These are phyloP conservation scores for Cyanidium caldarium DNA, from an alignment of 23 red algal genomes.

Conservation along the genomic window DNA sequence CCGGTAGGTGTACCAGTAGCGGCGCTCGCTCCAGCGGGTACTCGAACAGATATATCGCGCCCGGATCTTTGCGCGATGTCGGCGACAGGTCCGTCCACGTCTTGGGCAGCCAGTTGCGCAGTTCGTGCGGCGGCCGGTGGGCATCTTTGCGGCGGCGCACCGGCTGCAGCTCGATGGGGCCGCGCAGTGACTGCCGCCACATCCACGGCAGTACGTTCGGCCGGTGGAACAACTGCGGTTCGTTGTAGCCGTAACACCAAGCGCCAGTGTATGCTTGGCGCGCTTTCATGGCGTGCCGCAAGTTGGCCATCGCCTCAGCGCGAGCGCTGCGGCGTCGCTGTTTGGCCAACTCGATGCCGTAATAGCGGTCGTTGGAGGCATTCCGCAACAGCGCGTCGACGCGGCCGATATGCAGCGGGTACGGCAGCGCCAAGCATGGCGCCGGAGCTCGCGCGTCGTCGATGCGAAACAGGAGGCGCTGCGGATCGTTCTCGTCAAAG, in stretches of 20 bases:
- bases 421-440: background rate
- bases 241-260: constrained; percentile 3
- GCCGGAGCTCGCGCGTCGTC: background rate
- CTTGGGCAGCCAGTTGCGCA: background rate
- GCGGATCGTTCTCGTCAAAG: background rate
- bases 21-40: constrained; percentile 78
- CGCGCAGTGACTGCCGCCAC: background rate
- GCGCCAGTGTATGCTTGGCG: constrained; percentile 1
- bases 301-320: background rate
- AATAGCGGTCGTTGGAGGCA: constrained; percentile 3
- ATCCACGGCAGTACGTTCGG: background rate
- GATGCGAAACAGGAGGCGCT: background rate
- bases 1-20: constrained; percentile 47
- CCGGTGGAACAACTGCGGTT: background rate
- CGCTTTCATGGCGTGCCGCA: background rate
- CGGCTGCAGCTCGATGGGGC: background rate
- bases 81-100: background rate
- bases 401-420: background rate
- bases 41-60: constrained; percentile 53
- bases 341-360: background rate
- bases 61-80: constrained; percentile 24
- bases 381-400: background rate
- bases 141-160: background rate
- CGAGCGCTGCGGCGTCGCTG: background rate
- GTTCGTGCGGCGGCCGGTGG: background rate